phyloP scores from a whole-genome alignment of 805 yeast species.

The Candida tammaniensis region DNA sequence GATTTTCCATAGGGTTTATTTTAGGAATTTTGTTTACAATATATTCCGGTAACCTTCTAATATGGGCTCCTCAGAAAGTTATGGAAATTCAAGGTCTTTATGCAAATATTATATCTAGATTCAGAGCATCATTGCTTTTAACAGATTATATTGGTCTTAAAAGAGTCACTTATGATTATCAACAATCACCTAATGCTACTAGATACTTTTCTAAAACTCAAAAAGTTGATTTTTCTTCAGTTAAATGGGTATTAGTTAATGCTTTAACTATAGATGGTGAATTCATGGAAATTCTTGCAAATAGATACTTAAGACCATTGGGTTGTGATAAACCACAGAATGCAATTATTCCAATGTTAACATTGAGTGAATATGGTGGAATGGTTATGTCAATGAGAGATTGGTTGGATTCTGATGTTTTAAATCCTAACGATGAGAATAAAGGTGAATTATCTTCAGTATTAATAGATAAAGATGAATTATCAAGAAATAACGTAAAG shows the following conservation, averaged over 20 bases:
- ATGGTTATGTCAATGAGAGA: constrained; percentile 90
- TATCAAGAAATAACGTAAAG: constrained; percentile 69
- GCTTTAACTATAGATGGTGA: constrained; percentile 91
- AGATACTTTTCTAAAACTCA: constrained; percentile 73
- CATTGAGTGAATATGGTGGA: constrained; percentile 93
- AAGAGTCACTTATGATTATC: constrained; percentile 89
- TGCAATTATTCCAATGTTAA: constrained; percentile 83
- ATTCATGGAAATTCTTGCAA: constrained; percentile 82
- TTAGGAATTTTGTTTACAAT: constrained; percentile 78
- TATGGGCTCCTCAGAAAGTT: constrained; percentile 74
- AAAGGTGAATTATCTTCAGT: constrained; percentile 57
- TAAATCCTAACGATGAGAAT: constrained; percentile 30
- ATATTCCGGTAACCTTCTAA: constrained; percentile 76
- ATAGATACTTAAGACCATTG: constrained; percentile 85
- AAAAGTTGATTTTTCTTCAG: constrained; percentile 72
- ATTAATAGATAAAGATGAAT: constrained; percentile 66
- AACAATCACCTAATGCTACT: constrained; percentile 81
- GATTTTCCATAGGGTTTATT: constrained; percentile 77
- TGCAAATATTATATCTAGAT: constrained; percentile 73
- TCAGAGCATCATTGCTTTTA: constrained; percentile 67
- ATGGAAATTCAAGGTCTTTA: constrained; percentile 82
- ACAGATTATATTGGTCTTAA: constrained; percentile 88
- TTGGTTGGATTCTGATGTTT: constrained; percentile 50
- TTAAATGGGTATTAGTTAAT: constrained; percentile 87
- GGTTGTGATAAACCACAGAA: constrained; percentile 77